A percentile compares a stretch with the other conserved stretches of the same genome.
Evolutionary conservation across 768 basidiomycete species (phyloP).

Genomic region (Suillus hirtellus): DNA sequence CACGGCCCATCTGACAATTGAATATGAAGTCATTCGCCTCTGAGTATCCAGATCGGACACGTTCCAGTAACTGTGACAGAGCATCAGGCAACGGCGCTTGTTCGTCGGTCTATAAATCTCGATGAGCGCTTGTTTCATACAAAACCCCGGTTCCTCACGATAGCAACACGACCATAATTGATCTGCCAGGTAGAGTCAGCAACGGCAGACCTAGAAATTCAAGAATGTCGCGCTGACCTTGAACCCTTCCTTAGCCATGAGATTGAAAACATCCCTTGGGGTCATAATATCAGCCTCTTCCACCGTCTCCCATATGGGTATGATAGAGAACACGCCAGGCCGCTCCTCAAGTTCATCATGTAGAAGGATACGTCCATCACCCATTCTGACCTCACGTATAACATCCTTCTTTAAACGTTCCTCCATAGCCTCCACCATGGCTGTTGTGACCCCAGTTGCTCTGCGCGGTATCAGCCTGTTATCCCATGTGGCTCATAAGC

Average conservation of each 20-base stretch:
- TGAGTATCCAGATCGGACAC: constrained; percentile 59
- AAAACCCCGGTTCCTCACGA: constrained; percentile 52
- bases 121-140: constrained; percentile 6
- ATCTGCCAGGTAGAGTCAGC: constrained; percentile 47
- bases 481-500: background rate
- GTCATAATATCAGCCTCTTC: constrained; percentile 83
- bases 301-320: constrained; percentile 94
- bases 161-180: constrained; percentile 85
- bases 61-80: constrained; percentile 73
- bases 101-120: constrained; percentile 82
- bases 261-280: constrained; percentile 76
- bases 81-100: constrained; percentile 93
- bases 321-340: constrained; percentile 85
- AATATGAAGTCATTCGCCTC: constrained; percentile 81
- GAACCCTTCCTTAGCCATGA: constrained; percentile 76
- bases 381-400: constrained; percentile 71
- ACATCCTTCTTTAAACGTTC: constrained; percentile 85
- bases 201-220: background rate
- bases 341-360: constrained; percentile 96
- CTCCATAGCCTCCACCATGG: constrained; percentile 92
- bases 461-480: constrained; percentile 39
- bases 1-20: constrained; percentile 97
- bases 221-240: constrained; percentile 45
- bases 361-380: constrained; percentile 76
- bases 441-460: constrained; percentile 91